Conservation (phyloP, 768 basidiomycete genomes). For the Lyophyllum semitale region DNA sequence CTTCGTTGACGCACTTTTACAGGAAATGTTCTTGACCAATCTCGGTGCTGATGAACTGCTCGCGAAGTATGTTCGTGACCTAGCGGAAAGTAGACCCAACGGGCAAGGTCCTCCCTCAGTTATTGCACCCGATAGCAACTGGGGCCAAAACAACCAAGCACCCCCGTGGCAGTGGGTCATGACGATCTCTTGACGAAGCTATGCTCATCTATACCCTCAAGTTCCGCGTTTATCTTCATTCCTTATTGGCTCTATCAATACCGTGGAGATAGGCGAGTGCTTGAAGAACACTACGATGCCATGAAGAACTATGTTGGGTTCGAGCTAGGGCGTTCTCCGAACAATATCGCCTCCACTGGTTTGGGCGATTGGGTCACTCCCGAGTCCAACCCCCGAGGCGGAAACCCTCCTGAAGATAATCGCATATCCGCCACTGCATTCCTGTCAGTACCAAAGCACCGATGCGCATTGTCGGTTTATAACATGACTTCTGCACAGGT, state of each 20-base stretch:
- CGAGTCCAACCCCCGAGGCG: slow-evolving; percentile 41
- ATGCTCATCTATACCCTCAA: not conserved
- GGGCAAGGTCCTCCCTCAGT: slow-evolving; percentile 28
- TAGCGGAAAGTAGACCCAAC: slow-evolving; percentile 23
- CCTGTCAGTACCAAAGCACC: slow-evolving; percentile 18
- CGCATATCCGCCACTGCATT: slow-evolving; percentile 30
- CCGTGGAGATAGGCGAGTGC: slow-evolving; percentile 26
- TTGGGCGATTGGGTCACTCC: slow-evolving; percentile 44
- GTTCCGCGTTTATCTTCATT: slow-evolving; percentile 30
- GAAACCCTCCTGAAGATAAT: slow-evolving; percentile 31
- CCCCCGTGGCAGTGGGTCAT: slow-evolving; percentile 32
- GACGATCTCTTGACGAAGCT: not conserved
- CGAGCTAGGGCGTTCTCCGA: slow-evolving; percentile 29
- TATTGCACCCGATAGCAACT: slow-evolving; percentile 29
- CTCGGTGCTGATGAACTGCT: slow-evolving; percentile 26
- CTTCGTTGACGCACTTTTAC: not conserved
- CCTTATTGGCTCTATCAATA: slow-evolving; percentile 31
- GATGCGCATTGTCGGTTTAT: not conserved
- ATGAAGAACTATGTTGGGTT: slow-evolving; percentile 32
- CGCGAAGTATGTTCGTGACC: slow-evolving; percentile 28
- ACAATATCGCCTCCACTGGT: slow-evolving; percentile 25
- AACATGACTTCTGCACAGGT: slow-evolving; percentile 23
- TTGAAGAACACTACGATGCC: slow-evolving; percentile 25
- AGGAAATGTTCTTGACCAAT: slow-evolving; percentile 32
- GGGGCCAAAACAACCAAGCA: slow-evolving; percentile 32